Conservation (phyloP, 352 stramenopile genomes). For the Thraustochytrium sp. region DNA sequence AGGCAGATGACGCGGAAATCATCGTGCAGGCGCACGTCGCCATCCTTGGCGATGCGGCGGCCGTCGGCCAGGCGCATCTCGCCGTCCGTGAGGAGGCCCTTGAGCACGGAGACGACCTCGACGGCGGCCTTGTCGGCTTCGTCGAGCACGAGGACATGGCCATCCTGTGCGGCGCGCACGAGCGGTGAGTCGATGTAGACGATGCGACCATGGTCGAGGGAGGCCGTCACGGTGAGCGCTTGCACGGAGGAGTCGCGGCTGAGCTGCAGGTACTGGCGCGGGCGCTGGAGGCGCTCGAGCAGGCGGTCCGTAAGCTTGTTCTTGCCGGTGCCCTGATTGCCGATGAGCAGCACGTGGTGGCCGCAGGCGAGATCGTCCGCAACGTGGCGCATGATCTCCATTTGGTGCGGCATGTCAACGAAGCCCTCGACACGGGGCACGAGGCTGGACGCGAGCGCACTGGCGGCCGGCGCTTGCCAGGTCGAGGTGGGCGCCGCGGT, state of each 20-base stretch:
- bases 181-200: conserved; percentile 85
- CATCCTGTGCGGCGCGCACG: conserved; percentile 77
- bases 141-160: conserved; percentile 83
- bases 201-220: conserved; percentile 74
- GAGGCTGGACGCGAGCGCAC: conserved; percentile 52
- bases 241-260: conserved; percentile 90
- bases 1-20: conserved; percentile 87
- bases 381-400: conserved; percentile 67
- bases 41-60: conserved; percentile 58
- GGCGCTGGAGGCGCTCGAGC: conserved; percentile 74
- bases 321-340: conserved; percentile 89
- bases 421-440: conserved; percentile 71
- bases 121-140: conserved; percentile 92
- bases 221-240: conserved; percentile 77
- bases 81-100: conserved; percentile 88
- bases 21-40: conserved; percentile 71
- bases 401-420: conserved; percentile 80
- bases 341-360: conserved; percentile 78
- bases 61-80: conserved; percentile 85
- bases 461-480: no score
- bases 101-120: conserved; percentile 89
- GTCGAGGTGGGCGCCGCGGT: no score
- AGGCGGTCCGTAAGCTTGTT: conserved; percentile 88
- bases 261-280: conserved; percentile 93
- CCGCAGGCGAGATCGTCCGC: conserved; percentile 66